These are phyloP conservation scores for Sporothrix globosa DNA, from an alignment of 2,329 filamentous ascomycete species.

Conservation along the genomic window DNA sequence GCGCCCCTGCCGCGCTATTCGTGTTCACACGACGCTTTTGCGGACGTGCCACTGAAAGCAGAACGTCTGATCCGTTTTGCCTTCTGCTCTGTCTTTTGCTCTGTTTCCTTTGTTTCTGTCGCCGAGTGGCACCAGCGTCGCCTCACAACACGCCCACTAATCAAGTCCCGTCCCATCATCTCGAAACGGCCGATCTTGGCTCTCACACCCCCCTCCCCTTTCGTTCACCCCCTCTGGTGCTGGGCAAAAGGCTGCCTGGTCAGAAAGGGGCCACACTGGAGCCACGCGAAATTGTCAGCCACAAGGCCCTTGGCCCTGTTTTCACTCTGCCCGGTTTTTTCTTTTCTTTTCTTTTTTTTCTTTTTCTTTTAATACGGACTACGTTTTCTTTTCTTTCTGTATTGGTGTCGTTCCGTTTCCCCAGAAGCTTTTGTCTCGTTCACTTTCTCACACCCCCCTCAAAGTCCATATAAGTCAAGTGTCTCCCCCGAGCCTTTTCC, in stretches of 20 bases:
- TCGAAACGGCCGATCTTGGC: constrained; percentile 36
- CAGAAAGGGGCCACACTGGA: constrained; percentile 17
- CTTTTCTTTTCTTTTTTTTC: neutral
- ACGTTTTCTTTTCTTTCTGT: constrained; percentile 11
- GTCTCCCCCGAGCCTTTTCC: constrained; percentile 14
- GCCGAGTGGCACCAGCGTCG: neutral
- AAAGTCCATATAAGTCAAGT: constrained; percentile 23
- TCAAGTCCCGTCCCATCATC: constrained; percentile 34
- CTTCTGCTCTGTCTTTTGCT: too few relatives aligned
- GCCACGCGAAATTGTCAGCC: constrained; percentile 26
- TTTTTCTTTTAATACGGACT: neutral
- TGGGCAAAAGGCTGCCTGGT: constrained; percentile 23
- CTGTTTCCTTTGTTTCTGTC: too few relatives aligned
- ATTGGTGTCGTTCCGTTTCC: neutral
- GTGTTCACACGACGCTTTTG: constrained; percentile 31
- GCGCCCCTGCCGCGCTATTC: constrained; percentile 16
- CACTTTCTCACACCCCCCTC: constrained; percentile 15
- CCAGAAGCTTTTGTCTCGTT: constrained; percentile 23
- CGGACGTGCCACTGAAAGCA: neutral
- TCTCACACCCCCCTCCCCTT: neutral
- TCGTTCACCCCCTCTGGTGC: constrained; percentile 1
- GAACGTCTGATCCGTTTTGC: too few relatives aligned
- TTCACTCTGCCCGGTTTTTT: constrained; percentile 24
- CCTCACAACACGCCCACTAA: constrained; percentile 19
- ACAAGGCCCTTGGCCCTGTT: constrained; percentile 24